Conservation (phyloP, 2,329 filamentous ascomycete species). For the Parascedosporium putredinis region DNA sequence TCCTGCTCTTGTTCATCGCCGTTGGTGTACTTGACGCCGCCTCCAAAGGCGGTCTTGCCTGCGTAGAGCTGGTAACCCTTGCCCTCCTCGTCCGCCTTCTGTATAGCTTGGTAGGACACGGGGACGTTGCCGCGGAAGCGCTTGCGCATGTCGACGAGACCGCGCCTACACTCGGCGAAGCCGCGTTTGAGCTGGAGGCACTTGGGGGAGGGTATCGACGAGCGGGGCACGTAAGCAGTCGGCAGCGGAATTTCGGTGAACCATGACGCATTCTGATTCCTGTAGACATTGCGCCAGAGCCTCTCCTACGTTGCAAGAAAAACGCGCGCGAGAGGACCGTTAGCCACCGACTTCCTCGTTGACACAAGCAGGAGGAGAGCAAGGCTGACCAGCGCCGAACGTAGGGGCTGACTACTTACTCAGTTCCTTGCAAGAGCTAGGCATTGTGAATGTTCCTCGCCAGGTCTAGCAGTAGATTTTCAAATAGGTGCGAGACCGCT, state of each 20-base stretch:
- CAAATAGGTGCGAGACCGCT: not conserved
- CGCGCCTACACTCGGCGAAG: constrained; percentile 89
- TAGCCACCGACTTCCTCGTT: too few species aligned
- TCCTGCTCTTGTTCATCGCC: constrained; percentile 55
- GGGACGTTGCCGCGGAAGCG: constrained; percentile 92
- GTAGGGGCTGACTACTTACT: constrained; percentile 45
- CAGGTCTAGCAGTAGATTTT: too few species aligned
- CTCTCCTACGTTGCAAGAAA: constrained; percentile 48
- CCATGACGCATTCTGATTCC: constrained; percentile 91
- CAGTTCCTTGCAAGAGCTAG: constrained; percentile 93
- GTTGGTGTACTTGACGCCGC: constrained; percentile 52
- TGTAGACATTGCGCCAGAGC: constrained; percentile 92
- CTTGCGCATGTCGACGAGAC: constrained; percentile 97
- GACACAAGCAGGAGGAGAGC: not conserved
- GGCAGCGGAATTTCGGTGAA: constrained; percentile 73
- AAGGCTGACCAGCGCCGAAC: not conserved
- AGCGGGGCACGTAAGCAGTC: constrained; percentile 84
- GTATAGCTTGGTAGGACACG: constrained; percentile 52
- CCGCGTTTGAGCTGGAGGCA: constrained; percentile 92
- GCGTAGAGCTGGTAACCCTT: constrained; percentile 66
- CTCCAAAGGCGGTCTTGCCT: constrained; percentile 59
- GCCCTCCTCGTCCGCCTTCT: constrained; percentile 47
- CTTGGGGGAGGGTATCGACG: constrained; percentile 68
- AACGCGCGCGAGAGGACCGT: too few species aligned
- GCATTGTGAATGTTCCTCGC: too few species aligned